Evolutionary conservation across 2,329 filamentous ascomycete species (phyloP).

Genomic region (Aspergillus tamarii): DNA sequence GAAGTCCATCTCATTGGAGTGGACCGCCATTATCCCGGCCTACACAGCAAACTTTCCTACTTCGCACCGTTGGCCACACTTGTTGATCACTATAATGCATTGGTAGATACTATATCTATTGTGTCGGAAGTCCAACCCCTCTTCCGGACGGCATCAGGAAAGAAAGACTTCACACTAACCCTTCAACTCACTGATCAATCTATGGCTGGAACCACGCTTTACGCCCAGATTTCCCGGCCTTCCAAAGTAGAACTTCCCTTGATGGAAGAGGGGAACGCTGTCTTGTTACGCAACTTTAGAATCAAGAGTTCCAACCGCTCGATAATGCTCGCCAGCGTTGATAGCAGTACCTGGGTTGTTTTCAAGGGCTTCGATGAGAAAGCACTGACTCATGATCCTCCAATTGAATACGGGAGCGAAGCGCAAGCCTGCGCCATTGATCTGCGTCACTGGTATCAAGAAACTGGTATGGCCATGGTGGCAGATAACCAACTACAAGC

Average conservation of each 20-base stretch:
- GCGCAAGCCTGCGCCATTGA: slow-evolving; percentile 40
- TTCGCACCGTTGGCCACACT: slow-evolving; percentile 48
- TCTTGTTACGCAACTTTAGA: slow-evolving; percentile 52
- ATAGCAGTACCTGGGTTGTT: slow-evolving; percentile 52
- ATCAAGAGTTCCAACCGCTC: slow-evolving; percentile 45
- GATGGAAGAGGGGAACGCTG: slow-evolving; percentile 42
- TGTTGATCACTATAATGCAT: slow-evolving; percentile 43
- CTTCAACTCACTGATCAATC: slow-evolving; percentile 50
- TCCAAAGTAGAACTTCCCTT: slow-evolving; percentile 43
- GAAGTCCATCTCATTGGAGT: slow-evolving; percentile 15
- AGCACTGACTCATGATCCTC: slow-evolving; percentile 39
- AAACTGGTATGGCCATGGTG: slow-evolving; percentile 38
- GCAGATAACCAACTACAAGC: slow-evolving; percentile 40
- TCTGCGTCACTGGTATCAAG: slow-evolving; percentile 46
- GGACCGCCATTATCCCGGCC: slow-evolving; percentile 37
- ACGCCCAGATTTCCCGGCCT: slow-evolving; percentile 48
- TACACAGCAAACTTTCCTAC: slow-evolving; percentile 47
- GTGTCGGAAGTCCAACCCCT: slow-evolving; percentile 37
- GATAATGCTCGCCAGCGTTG: slow-evolving; percentile 45
- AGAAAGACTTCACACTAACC: slow-evolving; percentile 45
- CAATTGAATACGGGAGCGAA: slow-evolving; percentile 43
- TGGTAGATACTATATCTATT: slow-evolving; percentile 48
- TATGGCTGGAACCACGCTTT: slow-evolving; percentile 41
- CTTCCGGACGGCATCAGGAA: slow-evolving; percentile 39
- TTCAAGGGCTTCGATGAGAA: slow-evolving; percentile 38